These are phyloP conservation scores for Agaricales sp. DNA, from an alignment of 1,284 basidiomycete species.

Conservation along the genomic window DNA sequence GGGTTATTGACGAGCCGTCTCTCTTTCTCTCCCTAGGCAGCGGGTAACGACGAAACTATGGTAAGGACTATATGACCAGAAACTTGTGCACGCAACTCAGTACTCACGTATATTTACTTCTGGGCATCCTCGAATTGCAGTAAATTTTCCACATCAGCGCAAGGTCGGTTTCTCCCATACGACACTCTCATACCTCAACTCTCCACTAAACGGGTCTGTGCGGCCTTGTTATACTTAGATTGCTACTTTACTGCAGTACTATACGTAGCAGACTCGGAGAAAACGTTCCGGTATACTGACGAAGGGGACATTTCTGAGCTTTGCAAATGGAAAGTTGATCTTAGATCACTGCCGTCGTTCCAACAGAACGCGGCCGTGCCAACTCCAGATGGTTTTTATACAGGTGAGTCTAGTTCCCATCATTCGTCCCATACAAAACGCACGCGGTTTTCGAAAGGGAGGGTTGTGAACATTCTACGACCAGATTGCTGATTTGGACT, in stretches of 20 bases:
- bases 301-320: slow-evolving; percentile 68
- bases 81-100: too few species aligned
- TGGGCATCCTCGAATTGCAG: too few species aligned
- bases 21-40: slow-evolving; percentile 34
- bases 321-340: slow-evolving; percentile 80
- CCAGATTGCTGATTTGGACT: slow-evolving; percentile 1
- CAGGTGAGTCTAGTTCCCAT: slow-evolving; percentile 49
- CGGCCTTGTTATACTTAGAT: slow-evolving; percentile 37
- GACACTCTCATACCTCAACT: slow-evolving; percentile 7
- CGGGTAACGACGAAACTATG: slow-evolving; percentile 71
- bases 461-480: slow-evolving; percentile 7
- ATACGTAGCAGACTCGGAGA: slow-evolving; percentile 64
- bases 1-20: too few species aligned
- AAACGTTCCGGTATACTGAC: slow-evolving; percentile 71
- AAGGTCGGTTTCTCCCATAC: slow-evolving; percentile 31
- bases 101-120: too few species aligned
- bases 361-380: slow-evolving; percentile 49
- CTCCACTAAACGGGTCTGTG: too few species aligned
- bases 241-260: slow-evolving; percentile 67
- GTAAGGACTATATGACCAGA: too few species aligned
- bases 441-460: slow-evolving; percentile 2
- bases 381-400: slow-evolving; percentile 60
- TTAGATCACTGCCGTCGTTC: slow-evolving; percentile 66
- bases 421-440: too few species aligned
- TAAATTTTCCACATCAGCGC: slow-evolving; percentile 60